These are phyloP conservation scores for Venturia pyrina DNA, from an alignment of 2,329 filamentous ascomycete genomes.

Conservation along the genomic window DNA sequence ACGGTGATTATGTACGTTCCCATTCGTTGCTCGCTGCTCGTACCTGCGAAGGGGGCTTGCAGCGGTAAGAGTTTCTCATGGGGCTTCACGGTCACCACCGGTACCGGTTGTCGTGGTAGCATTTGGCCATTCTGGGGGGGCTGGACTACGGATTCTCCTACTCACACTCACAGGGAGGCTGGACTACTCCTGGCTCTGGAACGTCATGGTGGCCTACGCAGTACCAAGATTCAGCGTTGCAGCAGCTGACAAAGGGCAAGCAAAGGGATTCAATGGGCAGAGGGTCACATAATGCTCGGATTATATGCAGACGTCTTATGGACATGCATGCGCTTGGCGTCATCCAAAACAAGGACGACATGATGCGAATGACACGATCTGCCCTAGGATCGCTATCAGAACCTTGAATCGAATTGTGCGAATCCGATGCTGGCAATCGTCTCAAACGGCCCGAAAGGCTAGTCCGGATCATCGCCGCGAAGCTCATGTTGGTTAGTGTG, in stretches of 20 bases:
- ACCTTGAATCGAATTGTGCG: not conserved
- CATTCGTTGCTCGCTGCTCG: not conserved
- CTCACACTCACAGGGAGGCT: no score
- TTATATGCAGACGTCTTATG: not conserved
- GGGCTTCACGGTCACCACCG: not conserved
- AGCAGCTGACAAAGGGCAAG: not conserved
- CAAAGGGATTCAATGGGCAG: not conserved
- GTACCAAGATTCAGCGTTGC: not conserved
- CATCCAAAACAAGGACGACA: not conserved
- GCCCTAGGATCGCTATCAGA: not conserved
- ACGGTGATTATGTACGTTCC: not conserved
- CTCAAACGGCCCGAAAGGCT: not conserved
- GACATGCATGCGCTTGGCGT: not conserved
- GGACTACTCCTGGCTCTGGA: not conserved
- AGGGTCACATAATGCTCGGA: no score
- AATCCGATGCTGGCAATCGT: not conserved
- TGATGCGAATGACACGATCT: not conserved
- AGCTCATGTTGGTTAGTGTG: not conserved
- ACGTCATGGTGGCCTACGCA: not conserved
- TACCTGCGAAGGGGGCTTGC: not conserved
- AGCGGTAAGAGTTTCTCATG: not conserved
- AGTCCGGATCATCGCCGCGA: not conserved
- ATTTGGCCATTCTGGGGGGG: not conserved
- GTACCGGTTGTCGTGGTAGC: not conserved
- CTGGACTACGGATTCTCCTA: no score